Evolutionary conservation across 2,329 filamentous ascomycete species (phyloP).

Genomic region (Diaporthe ilicicola): DNA sequence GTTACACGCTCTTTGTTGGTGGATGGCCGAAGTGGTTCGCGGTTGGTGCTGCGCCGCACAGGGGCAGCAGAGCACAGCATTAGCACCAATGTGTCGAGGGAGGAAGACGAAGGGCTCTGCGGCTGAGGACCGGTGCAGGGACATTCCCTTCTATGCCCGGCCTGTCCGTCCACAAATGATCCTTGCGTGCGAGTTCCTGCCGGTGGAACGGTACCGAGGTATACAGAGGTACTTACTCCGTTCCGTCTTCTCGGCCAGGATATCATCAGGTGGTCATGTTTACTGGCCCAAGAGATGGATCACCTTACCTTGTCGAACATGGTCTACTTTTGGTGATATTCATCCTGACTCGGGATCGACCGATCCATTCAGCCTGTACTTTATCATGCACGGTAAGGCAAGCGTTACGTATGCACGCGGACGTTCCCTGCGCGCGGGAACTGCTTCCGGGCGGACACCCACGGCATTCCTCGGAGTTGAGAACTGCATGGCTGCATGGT

Average conservation of each 20-base stretch:
- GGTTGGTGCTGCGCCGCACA: slow-evolving; percentile 20
- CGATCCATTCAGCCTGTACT: background rate
- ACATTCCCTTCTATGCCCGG: slow-evolving; percentile 6
- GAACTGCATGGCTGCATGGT: too few relatives aligned
- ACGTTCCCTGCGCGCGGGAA: too few relatives aligned
- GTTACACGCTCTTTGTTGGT: slow-evolving; percentile 11
- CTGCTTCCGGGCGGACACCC: background rate
- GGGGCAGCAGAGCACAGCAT: slow-evolving; percentile 1
- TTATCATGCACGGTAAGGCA: background rate
- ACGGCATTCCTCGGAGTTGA: too few relatives aligned
- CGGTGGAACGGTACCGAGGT: background rate
- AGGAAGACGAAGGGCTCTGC: background rate
- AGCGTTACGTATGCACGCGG: background rate
- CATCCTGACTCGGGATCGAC: background rate
- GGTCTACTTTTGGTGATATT: background rate
- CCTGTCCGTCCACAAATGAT: background rate
- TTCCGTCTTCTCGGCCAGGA: background rate
- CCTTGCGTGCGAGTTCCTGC: too few relatives aligned
- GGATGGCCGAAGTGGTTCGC: slow-evolving; percentile 15
- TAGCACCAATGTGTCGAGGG: background rate
- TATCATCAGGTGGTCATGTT: background rate
- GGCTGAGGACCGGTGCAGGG: slow-evolving; percentile 22
- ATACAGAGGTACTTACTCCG: too few relatives aligned
- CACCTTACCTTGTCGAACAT: background rate
- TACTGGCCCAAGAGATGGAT: background rate